Evolutionary conservation across 164 flowering plant genomes (phyloP).

Genomic region (Tetrastigma voinierianum): DNA sequence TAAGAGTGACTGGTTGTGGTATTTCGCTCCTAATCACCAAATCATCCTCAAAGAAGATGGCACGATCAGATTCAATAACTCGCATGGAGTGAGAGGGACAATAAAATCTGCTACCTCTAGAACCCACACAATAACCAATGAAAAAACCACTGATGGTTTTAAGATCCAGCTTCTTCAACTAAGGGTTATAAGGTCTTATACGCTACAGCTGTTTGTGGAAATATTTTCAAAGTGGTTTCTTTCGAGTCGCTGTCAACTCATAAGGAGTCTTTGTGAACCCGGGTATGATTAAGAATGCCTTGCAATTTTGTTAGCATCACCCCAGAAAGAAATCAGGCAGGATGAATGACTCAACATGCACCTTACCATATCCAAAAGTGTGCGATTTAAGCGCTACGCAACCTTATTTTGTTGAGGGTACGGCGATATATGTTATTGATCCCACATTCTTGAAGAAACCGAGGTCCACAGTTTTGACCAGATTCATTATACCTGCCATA

Average conservation of each 20-base stretch:
- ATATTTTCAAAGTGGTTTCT: background rate
- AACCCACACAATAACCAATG: slow-evolving; percentile 6
- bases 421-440: background rate
- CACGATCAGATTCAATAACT: slow-evolving; percentile 1
- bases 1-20: background rate
- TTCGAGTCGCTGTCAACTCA: slow-evolving; percentile 1
- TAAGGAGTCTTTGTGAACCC: slow-evolving; percentile 3
- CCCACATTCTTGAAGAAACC: slow-evolving; percentile 1
- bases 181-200: background rate
- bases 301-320: background rate
- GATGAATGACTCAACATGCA: background rate
- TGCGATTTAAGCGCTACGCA: background rate
- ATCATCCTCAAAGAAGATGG: background rate
- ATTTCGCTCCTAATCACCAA: background rate
- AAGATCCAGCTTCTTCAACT: background rate
- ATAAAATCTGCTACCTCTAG: no score
- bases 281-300: slow-evolving; percentile 1
- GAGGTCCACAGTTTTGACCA: background rate
- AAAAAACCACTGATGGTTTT: background rate
- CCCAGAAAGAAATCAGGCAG: slow-evolving; percentile 1
- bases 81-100: no score
- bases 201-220: background rate
- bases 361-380: background rate
- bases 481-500: no score
- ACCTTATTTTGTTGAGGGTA: slow-evolving; percentile 7